Base-by-base conservation (phyloP, 345 rosid species). In the Eucalyptus curtisii region DNA sequence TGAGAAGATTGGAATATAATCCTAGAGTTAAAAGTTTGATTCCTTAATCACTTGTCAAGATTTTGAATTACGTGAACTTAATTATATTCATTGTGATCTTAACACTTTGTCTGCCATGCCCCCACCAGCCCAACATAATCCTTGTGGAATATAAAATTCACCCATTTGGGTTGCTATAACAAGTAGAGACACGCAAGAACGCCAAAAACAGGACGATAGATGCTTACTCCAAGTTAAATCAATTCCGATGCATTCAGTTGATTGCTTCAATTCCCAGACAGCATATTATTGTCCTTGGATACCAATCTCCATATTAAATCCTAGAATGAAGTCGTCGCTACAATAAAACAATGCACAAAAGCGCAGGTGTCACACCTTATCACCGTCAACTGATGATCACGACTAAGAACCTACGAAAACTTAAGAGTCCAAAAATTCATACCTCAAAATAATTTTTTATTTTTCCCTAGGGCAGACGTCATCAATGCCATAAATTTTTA, bases 321-420 rank as follows among this genome's bases (percentile, higher is more conserved):
- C 0, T 49, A 7, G 3, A 49, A 49, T 49, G 52, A 49, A 49
- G 20, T 50, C 2, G 1, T 50, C 53, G 1, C 8, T 49, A 49
- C 1, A 8, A 16, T 49, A 15, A 50, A 50, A 50, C 53, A 16
- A 16, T 50, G 53, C 68, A 59, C 7, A 14, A 27, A 2, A 59
- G 68, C 3, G 16, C 64, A 57, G 0, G 31, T 6, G 2, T 27
- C 15, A 27, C 31, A 13, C 15, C 16, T 6, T 8, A 13, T 27
- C 31, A 1, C 68, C 31, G 1, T 59, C 31, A 12, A 0, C 1
- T 5, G 1, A 5, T 27, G 31, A n/a, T n/a, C n/a, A n/a, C 15
- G 66, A 59, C 31, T 11, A 25, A 27, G 31, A 27, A 59, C 66
- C 31, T 59, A 27, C 4, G 6, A 24, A 24, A 57, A 3, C 66